Conservation (phyloP, 305 asterid genomes). For the Ruellia speciosa region DNA sequence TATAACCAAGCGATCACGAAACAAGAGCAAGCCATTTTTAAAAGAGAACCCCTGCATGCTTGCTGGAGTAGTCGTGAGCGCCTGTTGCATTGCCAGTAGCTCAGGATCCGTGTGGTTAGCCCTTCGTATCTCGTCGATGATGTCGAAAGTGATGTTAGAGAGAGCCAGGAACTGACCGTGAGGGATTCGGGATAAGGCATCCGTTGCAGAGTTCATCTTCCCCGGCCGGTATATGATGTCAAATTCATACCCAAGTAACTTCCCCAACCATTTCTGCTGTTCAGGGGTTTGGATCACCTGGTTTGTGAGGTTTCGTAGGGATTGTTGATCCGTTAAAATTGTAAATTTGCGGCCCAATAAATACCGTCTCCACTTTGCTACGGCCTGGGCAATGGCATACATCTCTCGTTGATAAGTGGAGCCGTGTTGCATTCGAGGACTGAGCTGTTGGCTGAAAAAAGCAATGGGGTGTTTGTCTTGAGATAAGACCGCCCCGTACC, state of each 20-base stretch:
- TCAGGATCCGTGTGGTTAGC: too few relatives aligned
- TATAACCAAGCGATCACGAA: too few relatives aligned
- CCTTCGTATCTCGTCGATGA: too few relatives aligned
- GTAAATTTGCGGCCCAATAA: background rate
- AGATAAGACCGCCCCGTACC: background rate
- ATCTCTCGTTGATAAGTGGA: background rate
- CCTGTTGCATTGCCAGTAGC: too few relatives aligned
- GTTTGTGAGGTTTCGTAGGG: background rate
- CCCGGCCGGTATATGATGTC: background rate
- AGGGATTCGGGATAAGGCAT: background rate
- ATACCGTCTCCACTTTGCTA: background rate
- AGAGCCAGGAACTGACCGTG: too few relatives aligned
- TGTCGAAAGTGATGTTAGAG: too few relatives aligned
- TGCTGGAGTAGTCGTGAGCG: too few relatives aligned
- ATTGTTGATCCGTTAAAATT: background rate
- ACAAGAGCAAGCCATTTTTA: too few relatives aligned
- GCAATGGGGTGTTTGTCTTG: background rate
- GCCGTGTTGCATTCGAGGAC: too few relatives aligned
- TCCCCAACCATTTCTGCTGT: background rate
- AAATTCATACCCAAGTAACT: background rate
- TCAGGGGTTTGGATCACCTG: background rate
- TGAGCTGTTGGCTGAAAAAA: background rate
- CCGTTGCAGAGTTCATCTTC: background rate
- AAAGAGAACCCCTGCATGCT: too few relatives aligned
- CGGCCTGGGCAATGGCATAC: background rate